These are phyloP conservation scores for Pyrenochaeta sp. DNA, from an alignment of 2,329 filamentous ascomycete species.

Conservation along the genomic window DNA sequence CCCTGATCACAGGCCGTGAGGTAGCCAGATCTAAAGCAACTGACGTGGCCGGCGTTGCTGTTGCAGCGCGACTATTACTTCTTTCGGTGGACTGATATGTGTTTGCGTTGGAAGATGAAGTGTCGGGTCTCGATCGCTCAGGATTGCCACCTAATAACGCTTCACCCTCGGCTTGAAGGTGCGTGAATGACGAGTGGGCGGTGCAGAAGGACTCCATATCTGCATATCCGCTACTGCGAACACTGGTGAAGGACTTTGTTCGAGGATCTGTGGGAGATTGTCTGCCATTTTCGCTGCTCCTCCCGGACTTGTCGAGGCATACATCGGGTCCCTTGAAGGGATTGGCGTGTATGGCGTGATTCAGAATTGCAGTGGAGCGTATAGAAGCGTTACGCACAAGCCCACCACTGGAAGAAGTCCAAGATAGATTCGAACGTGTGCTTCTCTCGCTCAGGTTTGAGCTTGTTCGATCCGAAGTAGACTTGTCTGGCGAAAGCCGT, in stretches of 20 bases:
- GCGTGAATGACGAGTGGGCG: conserved; percentile 57
- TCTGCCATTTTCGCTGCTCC: conserved; percentile 24
- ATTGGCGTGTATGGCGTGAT: conserved; percentile 33
- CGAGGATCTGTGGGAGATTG: conserved; percentile 29
- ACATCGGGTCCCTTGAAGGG: conserved; percentile 43
- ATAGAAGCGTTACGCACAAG: conserved; percentile 56
- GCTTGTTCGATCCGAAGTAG: conserved; percentile 57
- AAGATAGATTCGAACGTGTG: conserved; percentile 53
- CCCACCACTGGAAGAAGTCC: conserved; percentile 49
- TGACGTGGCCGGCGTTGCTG: conserved; percentile 37
- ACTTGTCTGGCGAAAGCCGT: conserved; percentile 58
- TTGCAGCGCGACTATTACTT: conserved; percentile 30
- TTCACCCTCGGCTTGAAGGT: conserved; percentile 61
- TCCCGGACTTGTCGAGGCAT: conserved; percentile 33
- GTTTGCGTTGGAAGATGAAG: conserved; percentile 37
- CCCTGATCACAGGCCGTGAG: conserved; percentile 21
- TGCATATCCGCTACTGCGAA: conserved; percentile 42
- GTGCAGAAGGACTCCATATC: conserved; percentile 61
- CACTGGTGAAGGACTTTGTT: conserved; percentile 45
- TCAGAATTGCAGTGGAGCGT: conserved; percentile 51
- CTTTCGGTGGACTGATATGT: conserved; percentile 31
- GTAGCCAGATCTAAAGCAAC: conserved; percentile 24
- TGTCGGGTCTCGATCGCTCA: conserved; percentile 39
- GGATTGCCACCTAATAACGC: conserved; percentile 57
- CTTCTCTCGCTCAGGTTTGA: conserved; percentile 65